Percentiles rank a stretch among this genome's conserved stretches.
phyloP scores from a whole-genome alignment of 192 early-diverging fungal species.

The Linnemannia schmuckeri region DNA sequence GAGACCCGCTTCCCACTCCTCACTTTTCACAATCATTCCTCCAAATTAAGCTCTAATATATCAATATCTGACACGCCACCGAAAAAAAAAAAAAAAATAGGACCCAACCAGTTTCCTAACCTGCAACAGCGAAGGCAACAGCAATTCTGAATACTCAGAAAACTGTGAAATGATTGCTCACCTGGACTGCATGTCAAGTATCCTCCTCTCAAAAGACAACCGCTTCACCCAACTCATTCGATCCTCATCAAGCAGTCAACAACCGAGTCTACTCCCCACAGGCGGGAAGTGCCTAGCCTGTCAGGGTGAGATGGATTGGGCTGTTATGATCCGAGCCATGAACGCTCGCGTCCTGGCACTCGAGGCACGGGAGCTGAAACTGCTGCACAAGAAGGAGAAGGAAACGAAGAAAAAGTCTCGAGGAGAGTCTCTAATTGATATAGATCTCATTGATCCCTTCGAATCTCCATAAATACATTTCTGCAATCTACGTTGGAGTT shows the following conservation, averaged over 20 bases:
- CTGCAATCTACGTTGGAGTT: background rate
- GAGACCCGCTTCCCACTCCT: background rate
- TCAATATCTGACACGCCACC: background rate
- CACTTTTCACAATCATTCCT: too few species aligned
- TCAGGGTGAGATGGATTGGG: constrained; percentile 23
- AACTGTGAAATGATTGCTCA: constrained; percentile 41
- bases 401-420: background rate
- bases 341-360: background rate
- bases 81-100: background rate
- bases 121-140: constrained; percentile 9
- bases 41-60: too few species aligned
- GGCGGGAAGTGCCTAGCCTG: constrained; percentile 29
- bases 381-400: background rate
- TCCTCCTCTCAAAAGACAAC: constrained; percentile 20
- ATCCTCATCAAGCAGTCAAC: background rate
- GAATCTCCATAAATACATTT: background rate
- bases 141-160: too few species aligned
- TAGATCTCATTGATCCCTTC: constrained; percentile 10
- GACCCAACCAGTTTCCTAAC: constrained; percentile 17
- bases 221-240: background rate
- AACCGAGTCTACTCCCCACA: constrained; percentile 20
- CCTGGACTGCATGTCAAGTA: constrained; percentile 39
- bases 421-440: background rate
- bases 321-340: constrained; percentile 37
- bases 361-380: background rate